Conservation (phyloP, 306 rosid genomes). For the Cucumis melo region DNA sequence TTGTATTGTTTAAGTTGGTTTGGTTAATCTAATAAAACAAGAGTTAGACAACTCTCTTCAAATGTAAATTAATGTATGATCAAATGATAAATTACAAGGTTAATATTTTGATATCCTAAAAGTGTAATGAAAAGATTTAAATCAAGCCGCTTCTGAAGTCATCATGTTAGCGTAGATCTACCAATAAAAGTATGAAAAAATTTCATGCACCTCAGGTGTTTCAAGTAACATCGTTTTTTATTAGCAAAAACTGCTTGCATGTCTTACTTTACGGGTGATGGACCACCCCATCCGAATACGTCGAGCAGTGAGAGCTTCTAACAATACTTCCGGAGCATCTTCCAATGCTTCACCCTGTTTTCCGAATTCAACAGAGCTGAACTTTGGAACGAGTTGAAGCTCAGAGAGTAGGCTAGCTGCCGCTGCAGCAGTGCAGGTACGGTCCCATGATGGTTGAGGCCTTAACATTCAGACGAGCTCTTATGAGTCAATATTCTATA, state of each 20-base stretch:
- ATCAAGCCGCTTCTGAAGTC: background rate
- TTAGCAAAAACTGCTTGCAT: conserved; percentile 19
- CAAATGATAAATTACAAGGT: background rate
- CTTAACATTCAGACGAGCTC: conserved; percentile 16
- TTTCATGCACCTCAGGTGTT: conserved; percentile 5
- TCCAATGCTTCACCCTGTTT: conserved; percentile 58
- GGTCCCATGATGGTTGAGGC: conserved; percentile 98
- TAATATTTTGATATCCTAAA: background rate
- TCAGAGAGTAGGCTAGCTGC: conserved; percentile 64
- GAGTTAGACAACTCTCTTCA: too few species aligned
- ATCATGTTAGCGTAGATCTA: background rate
- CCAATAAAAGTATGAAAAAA: background rate
- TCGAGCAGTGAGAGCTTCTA: conserved; percentile 66
- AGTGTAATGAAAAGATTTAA: background rate
- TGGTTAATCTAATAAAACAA: too few species aligned
- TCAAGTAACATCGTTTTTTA: background rate
- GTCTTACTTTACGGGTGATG: conserved; percentile 64
- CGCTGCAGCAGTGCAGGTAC: conserved; percentile 90
- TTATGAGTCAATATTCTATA: background rate
- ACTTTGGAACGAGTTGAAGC: conserved; percentile 52
- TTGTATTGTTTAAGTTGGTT: background rate
- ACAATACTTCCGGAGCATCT: conserved; percentile 36
- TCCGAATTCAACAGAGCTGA: conserved; percentile 38
- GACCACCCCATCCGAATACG: conserved; percentile 96
- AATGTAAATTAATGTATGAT: background rate